Conservation (phyloP, 495 filamentous ascomycete species). For the Tricharina praecox region DNA sequence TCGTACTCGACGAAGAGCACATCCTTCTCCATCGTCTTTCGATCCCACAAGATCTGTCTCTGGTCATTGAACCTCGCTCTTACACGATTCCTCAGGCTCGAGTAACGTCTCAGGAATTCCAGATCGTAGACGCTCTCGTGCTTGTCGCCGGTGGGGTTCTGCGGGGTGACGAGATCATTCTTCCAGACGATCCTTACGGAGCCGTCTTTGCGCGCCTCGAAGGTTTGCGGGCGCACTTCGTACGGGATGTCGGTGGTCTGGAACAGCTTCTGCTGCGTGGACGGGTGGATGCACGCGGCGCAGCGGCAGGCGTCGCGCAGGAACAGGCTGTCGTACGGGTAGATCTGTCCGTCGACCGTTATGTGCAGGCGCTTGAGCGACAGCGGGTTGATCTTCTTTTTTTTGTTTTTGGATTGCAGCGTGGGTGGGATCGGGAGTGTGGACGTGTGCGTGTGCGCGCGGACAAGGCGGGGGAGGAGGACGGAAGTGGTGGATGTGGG, state of each 20-base stretch:
- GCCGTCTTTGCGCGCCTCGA: conserved; percentile 26
- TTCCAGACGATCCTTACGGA: conserved; percentile 43
- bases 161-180: conserved; percentile 44
- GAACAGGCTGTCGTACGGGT: conserved; percentile 30
- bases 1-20: conserved; percentile 41
- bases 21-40: conserved; percentile 27
- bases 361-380: conserved; percentile 1
- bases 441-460: too few relatives aligned
- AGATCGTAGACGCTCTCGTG: conserved; percentile 36
- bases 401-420: too few relatives aligned
- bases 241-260: conserved; percentile 52
- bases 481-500: too few relatives aligned
- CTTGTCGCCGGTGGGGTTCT: conserved; percentile 6
- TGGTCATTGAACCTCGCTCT: conserved; percentile 20
- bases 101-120: conserved; percentile 25
- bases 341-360: conserved; percentile 14
- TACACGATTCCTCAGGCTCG: conserved; percentile 7
- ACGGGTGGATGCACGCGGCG: conserved; percentile 49
- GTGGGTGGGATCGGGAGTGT: too few relatives aligned
- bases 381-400: too few relatives aligned
- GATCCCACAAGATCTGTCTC: conserved; percentile 26
- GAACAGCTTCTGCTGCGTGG: conserved; percentile 71
- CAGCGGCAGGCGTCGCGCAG: conserved; percentile 69
- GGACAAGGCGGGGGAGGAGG: too few relatives aligned
- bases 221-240: conserved; percentile 29